phyloP scores from a whole-genome alignment of 78 protist genomes.

The Chrysochromulina tobinii region DNA sequence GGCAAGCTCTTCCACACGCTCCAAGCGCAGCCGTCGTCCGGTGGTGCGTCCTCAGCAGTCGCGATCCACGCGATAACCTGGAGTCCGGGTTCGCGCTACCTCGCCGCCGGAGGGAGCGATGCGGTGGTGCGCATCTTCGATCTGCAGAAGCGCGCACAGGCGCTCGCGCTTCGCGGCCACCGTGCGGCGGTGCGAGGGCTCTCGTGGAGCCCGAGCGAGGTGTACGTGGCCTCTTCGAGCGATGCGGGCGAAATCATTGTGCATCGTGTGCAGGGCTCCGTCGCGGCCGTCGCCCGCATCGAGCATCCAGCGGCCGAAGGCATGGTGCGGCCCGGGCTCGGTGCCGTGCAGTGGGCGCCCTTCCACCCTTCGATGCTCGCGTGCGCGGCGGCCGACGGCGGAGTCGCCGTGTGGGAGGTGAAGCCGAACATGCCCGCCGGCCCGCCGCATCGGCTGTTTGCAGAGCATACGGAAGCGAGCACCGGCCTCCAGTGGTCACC shows the following conservation, averaged over 20 bases:
- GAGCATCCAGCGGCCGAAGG: too few relatives aligned
- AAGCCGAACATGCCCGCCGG: background rate
- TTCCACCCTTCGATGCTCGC: background rate
- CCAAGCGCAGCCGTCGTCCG: background rate
- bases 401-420: background rate
- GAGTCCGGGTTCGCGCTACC: slow-evolving; percentile 22
- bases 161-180: slow-evolving; percentile 12
- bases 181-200: background rate
- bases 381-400: background rate
- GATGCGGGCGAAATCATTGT: background rate
- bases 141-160: slow-evolving; percentile 3
- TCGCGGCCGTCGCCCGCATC: background rate
- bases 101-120: background rate
- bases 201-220: slow-evolving; percentile 13
- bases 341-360: background rate
- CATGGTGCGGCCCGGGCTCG: background rate
- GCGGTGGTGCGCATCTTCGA: slow-evolving; percentile 1
- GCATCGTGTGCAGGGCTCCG: slow-evolving; percentile 16
- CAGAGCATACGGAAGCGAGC: background rate
- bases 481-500: background rate
- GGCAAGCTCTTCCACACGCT: background rate
- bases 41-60: background rate
- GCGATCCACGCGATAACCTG: background rate
- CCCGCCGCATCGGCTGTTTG: background rate
- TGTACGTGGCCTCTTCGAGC: background rate